Evolutionary conservation across 768 basidiomycete species (phyloP), one percentile per base, ranked within the genome.

Genomic region (Tricholoma flavovirens): DNA sequence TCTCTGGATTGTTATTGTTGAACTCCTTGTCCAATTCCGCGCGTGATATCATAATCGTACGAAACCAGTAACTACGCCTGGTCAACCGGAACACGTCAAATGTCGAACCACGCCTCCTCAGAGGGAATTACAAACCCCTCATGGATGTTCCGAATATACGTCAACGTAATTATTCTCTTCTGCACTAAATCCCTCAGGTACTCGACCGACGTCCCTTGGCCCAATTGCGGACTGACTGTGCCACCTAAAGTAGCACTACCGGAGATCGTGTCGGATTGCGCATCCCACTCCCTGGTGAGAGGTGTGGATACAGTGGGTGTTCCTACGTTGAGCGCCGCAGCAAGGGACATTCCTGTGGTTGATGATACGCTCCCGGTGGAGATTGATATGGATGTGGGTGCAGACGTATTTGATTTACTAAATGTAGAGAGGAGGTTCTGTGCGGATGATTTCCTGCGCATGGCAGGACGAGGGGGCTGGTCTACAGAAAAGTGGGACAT

Each of bases 381-480:
- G 46, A 71, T 61, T 49, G 69, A 67, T 42, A 70, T 65, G 15
- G 75, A 71, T 17, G 30, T 63, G 30, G 72, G 69, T 9, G 69
- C 60, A 51, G 73, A 64, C 3, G 66, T 58, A 56, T 59, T 58
- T 40, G 42, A 36, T 11, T 71, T 62, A 70, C 84, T 91, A 80
- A 90, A 90, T 42, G 86, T 84, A 7, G 84, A 82, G 32, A 93
- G 79, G 48, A 93, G 77, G 70, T 92, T 90, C 73, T 88, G 90
- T 10, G 86, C 90, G 10, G 89, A 90, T 17, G 88, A 89, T 74
- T 93, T 93, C 61, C 90, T 83, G 62, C 90, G 86, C 80, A 93
- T 86, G 6, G 74, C 62, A 26, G 88, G 87, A 53, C 83, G 82
- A 57, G 63, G 65, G 52, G 61, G 62, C 33, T 65, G 60, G 42